These are phyloP conservation scores for Pleurotus tuber-regium DNA, from an alignment of 768 basidiomycete species.

Conservation along the genomic window DNA sequence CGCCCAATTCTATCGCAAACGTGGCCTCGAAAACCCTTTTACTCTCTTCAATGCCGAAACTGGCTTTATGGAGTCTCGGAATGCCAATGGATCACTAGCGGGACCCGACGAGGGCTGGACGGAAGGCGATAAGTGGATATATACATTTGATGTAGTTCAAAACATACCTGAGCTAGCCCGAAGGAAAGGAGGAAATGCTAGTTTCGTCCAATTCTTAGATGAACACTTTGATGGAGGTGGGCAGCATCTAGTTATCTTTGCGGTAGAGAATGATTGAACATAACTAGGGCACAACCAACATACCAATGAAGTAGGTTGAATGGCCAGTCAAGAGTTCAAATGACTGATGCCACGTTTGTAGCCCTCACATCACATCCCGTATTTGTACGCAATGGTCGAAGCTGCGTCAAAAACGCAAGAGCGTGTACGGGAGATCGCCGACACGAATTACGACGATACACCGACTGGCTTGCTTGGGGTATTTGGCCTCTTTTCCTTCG, in stretches of 20 bases:
- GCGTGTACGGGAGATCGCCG: conserved; percentile 63
- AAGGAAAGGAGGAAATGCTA: conserved; percentile 44
- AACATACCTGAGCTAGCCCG: conserved; percentile 47
- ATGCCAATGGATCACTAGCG: conserved; percentile 65
- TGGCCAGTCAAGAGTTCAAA: neutral
- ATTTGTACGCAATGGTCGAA: conserved; percentile 70
- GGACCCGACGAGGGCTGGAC: conserved; percentile 75
- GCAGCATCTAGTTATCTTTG: neutral
- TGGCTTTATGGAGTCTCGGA: conserved; percentile 81
- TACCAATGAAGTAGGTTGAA: conserved; percentile 60
- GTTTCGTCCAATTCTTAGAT: conserved; percentile 48
- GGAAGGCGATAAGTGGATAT: conserved; percentile 74
- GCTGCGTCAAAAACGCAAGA: conserved; percentile 69
- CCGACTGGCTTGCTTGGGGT: conserved; percentile 72
- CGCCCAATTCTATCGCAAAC: conserved; percentile 44
- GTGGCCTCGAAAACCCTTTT: conserved; percentile 56
- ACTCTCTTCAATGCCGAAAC: conserved; percentile 65
- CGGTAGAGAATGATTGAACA: neutral
- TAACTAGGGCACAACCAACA: conserved; percentile 68
- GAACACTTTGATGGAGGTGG: conserved; percentile 16
- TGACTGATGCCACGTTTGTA: conserved; percentile 20
- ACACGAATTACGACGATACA: conserved; percentile 62
- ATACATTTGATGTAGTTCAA: conserved; percentile 59
- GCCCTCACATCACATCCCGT: conserved; percentile 86
- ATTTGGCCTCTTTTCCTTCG: conserved; percentile 16